Percentiles rank a stretch among this genome's conserved stretches.
Evolutionary conservation across 306 rosid genomes (phyloP).

Genomic region (Trifolium pratense): DNA sequence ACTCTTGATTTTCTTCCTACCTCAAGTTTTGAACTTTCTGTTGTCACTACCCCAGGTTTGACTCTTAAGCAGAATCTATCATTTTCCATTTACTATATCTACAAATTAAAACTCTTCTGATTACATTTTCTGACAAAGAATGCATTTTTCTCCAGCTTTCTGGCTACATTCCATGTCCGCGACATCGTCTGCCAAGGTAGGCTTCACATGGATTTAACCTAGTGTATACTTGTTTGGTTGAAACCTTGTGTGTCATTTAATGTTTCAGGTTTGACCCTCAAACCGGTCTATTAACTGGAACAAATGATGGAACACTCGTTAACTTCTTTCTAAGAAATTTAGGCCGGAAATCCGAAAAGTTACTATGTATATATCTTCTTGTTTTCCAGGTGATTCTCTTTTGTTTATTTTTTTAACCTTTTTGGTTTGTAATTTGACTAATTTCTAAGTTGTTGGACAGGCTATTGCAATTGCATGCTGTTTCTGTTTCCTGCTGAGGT

Average conservation of each 20-base stretch:
- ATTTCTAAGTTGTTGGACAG: slow-evolving; percentile 50
- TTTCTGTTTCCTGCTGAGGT: slow-evolving; percentile 86
- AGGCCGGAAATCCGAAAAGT: slow-evolving; percentile 74
- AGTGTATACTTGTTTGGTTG: slow-evolving; percentile 15
- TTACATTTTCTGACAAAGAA: slow-evolving; percentile 31
- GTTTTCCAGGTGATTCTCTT: slow-evolving; percentile 73
- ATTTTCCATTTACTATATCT: background rate
- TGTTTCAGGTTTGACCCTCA: slow-evolving; percentile 79
- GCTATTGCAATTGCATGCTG: slow-evolving; percentile 72
- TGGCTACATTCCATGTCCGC: slow-evolving; percentile 85
- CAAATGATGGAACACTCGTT: slow-evolving; percentile 98
- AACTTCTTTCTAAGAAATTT: slow-evolving; percentile 78
- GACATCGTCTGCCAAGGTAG: slow-evolving; percentile 94
- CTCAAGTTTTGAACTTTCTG: slow-evolving; percentile 94
- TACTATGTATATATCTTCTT: slow-evolving; percentile 88
- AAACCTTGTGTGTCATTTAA: slow-evolving; percentile 23
- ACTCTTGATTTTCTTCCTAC: slow-evolving; percentile 85
- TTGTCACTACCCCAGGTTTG: slow-evolving; percentile 95
- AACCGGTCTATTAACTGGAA: slow-evolving; percentile 90
- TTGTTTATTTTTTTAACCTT: background rate
- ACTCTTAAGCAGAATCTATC: slow-evolving; percentile 8
- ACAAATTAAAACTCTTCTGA: slow-evolving; percentile 3
- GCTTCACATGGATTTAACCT: slow-evolving; percentile 20
- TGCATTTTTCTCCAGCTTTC: slow-evolving; percentile 62
- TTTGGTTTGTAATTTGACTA: background rate